These are phyloP conservation scores for Mycena metata DNA, from an alignment of 768 basidiomycete genomes.

Conservation along the genomic window DNA sequence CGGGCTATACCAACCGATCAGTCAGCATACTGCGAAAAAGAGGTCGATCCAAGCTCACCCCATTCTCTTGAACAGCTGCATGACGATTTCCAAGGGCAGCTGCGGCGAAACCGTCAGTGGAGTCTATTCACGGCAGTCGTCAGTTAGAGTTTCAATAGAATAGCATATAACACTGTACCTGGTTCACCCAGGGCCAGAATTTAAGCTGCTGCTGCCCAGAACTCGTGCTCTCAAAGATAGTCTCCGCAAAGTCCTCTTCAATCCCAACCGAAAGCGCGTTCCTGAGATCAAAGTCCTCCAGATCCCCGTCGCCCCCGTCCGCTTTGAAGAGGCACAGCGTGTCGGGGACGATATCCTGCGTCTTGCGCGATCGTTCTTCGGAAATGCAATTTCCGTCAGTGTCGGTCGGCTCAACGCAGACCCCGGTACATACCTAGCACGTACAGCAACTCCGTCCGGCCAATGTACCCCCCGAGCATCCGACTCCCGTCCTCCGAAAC, in stretches of 20 bases:
- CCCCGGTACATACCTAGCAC: conserved; percentile 74
- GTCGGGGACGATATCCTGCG: conserved; percentile 70
- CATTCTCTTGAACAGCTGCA: conserved; percentile 98
- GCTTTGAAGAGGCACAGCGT: conserved; percentile 81
- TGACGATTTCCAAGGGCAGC: conserved; percentile 94
- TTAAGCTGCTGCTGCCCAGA: conserved; percentile 67
- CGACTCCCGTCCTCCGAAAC: conserved; percentile 71
- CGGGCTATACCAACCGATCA: conserved; percentile 65
- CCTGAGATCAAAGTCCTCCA: conserved; percentile 63
- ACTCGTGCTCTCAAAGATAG: conserved; percentile 72
- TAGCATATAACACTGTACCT: conserved; percentile 64
- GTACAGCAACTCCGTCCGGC: conserved; percentile 85
- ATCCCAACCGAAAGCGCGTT: conserved; percentile 67
- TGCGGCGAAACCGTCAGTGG: conserved; percentile 94
- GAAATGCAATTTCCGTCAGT: conserved; percentile 11
- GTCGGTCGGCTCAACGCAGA: not conserved
- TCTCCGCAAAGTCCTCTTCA: conserved; percentile 77
- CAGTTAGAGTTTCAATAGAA: conserved; percentile 1
- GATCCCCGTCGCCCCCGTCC: conserved; percentile 60
- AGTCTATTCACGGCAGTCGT: conserved; percentile 66
- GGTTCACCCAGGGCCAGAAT: conserved; percentile 94
- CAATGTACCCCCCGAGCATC: conserved; percentile 89
- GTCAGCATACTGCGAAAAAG: conserved; percentile 14
- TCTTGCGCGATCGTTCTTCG: conserved; percentile 79
- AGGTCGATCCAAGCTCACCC: conserved; percentile 71